phyloP scores from a whole-genome alignment of 2,329 filamentous ascomycete genomes.

The Colletotrichum horii region DNA sequence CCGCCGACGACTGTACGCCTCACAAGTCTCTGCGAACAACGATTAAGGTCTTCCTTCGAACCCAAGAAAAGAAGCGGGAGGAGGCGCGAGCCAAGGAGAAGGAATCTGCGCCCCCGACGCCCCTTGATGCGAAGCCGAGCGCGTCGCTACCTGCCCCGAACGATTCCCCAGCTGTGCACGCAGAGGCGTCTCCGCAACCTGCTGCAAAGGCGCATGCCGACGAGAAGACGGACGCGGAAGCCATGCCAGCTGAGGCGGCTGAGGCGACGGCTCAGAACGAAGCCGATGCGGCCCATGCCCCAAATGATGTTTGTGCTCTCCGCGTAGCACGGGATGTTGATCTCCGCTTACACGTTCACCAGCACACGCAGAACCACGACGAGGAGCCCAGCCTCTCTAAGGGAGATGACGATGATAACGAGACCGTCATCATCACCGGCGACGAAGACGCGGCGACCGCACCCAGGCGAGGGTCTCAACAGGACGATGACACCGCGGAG shows the following conservation, averaged over 20 bases:
- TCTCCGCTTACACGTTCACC: neutral
- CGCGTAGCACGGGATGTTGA: neutral
- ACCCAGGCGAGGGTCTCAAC: neutral
- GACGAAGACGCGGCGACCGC: constrained; percentile 13
- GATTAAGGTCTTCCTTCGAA: constrained; percentile 88
- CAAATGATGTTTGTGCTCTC: neutral
- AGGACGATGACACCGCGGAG: constrained; percentile 21
- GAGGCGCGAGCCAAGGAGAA: constrained; percentile 61
- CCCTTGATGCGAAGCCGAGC: constrained; percentile 45
- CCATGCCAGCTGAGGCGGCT: neutral
- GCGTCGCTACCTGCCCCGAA: constrained; percentile 31
- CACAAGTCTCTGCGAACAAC: constrained; percentile 93
- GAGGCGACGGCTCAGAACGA: neutral
- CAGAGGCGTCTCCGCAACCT: constrained; percentile 18
- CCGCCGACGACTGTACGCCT: constrained; percentile 83
- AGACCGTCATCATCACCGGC: constrained; percentile 17
- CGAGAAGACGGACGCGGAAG: neutral
- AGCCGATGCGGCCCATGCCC: neutral
- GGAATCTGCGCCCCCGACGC: constrained; percentile 42
- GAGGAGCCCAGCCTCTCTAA: constrained; percentile 3
- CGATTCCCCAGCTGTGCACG: constrained; percentile 15
- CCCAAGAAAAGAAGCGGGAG: constrained; percentile 87
- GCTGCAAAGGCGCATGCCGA: neutral
- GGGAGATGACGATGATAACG: constrained; percentile 17
- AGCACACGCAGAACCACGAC: constrained; percentile 1